phyloP scores from a whole-genome alignment of 768 basidiomycete genomes.

The Pulveroboletus sp. region DNA sequence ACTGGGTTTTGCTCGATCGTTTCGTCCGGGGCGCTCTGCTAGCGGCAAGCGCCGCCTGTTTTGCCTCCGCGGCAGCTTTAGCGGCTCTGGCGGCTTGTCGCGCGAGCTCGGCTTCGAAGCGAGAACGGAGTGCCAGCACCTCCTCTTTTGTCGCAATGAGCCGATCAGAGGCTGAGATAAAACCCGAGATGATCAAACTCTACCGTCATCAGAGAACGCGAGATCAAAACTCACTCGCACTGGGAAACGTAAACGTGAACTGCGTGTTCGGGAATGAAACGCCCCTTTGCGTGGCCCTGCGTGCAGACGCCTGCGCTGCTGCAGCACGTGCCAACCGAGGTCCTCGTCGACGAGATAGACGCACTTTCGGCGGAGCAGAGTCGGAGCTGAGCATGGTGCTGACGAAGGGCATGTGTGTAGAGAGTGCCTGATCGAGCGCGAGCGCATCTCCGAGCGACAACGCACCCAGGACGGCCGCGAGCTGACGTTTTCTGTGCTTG shows the following conservation, averaged over 20 bases:
- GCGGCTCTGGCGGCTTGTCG: conserved; percentile 59
- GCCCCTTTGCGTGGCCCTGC: conserved; percentile 19
- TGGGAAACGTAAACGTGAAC: conserved; percentile 61
- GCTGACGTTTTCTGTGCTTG: conserved; percentile 62
- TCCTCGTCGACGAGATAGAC: conserved; percentile 52
- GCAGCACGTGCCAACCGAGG: conserved; percentile 49
- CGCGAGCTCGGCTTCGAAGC: conserved; percentile 71
- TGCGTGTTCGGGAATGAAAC: conserved; percentile 46
- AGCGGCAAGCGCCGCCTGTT: conserved; percentile 43
- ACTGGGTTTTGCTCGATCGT: conserved; percentile 38
- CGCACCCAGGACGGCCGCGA: conserved; percentile 65
- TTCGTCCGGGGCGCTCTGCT: conserved; percentile 36
- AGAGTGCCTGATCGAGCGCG: conserved; percentile 75
- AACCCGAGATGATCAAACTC: conserved; percentile 27
- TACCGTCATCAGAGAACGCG: conserved; percentile 18
- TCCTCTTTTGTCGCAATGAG: conserved; percentile 65
- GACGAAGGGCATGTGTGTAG: conserved; percentile 36
- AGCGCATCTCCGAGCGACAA: conserved; percentile 64
- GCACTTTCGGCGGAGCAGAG: conserved; percentile 35
- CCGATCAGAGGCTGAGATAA: conserved; percentile 63
- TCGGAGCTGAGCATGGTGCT: conserved; percentile 35
- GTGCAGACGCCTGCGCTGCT: conserved; percentile 17
- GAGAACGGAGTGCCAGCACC: conserved; percentile 57
- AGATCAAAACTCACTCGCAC: conserved; percentile 62
- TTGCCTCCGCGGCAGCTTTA: conserved; percentile 47